Base-by-base conservation (phyloP, 306 rosid genomes). In the Carpinus viminea region DNA sequence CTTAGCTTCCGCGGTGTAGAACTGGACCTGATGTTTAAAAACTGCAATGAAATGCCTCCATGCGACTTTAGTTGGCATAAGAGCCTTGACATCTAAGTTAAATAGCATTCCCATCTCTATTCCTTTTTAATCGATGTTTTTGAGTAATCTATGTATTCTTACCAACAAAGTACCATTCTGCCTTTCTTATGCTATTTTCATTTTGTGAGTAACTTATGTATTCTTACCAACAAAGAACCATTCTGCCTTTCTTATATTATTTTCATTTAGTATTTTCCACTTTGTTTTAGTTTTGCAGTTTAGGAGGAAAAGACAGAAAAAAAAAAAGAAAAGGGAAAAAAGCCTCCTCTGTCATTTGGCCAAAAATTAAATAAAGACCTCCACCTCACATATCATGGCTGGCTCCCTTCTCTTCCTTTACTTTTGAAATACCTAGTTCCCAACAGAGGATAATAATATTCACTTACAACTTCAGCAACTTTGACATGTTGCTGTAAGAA, bases 401-500 rank as follows among this genome's bases (percentile, higher is more conserved):
- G 54, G 64, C 18, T 36, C 74, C 12, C 78, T 24, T 16, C n/a
- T 21, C n/a, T 36, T 15, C 70, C 60, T 15, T 64, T 34, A 18
- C 68, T 31, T 65, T 41, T 60, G 21, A 66, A 53, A 64, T 12
- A 17, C 54, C 70, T 64, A 64, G 70, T 34, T 34, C 34, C 47
- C 34, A 8, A 64, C 24, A 34, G 9, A 53, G 62, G 21, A 81
- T 81, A 66, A 78, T 59, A 72, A 55, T 28, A 13, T 15, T 28
- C 51, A 85, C 86, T 84, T 77, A 87, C 90, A 87, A 53, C 77
- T 87, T 84, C 83, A 84, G 73, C 81, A 87, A 81, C 20, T 70
- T 73, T 61, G 77, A 61, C 88, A 87, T 87, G 47, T 79, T 31
- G 64, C 80, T 62, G 50, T 84, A 87, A 18, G 86, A 64, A 69